Base-by-base conservation (phyloP, 768 basidiomycete species). In the Suillus fuscotomentosus region DNA sequence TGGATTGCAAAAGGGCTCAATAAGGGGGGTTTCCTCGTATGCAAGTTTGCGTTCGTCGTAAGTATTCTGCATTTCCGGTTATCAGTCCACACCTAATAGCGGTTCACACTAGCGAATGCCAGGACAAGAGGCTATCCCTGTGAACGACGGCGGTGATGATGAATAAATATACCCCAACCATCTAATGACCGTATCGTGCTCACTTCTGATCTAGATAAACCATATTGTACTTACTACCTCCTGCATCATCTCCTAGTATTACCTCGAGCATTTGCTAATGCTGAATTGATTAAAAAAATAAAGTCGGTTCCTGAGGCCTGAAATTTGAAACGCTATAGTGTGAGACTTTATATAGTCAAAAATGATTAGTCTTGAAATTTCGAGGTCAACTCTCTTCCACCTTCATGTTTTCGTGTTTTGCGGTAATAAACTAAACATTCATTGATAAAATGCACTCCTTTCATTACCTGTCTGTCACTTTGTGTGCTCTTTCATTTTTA, bases 21-120 rank as follows among this genome's bases (percentile, higher is more conserved):
- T 68, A 73, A 81, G 0, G 80, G 86, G 45, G 91, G 92, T 1
- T 89, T 84, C 72, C 79, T 88, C 42, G 93, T 97, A 31, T 97
- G 95, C 79, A 92, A 94, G 73, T 95, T 85, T 70, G 86, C 88
- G 0, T 91, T 97, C 73, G 87, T 90, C 78, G 92, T 93, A 60
- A 64, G 82, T 70, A 2, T 10, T 36, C 54, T 43, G 13, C 53
- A 38, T 2, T 14, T n/a, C 39, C 41, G 15, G 34, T 9, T 17
- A 24, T 36, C 31, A 14, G 36, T 55, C 31, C 31, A n/a, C 10
- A 54, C 56, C 39, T 15, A 45, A 34, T 2, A 24, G 1, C 7
- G 1, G 24, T 13, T 47, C 9, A 41, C 24, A 41, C 22, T 20
- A 75, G 75, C 75, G 75, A 70, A 55, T 76, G 47, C 60, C 70